phyloP scores from a whole-genome alignment of 495 filamentous ascomycete species.

The Letharia columbiana region DNA sequence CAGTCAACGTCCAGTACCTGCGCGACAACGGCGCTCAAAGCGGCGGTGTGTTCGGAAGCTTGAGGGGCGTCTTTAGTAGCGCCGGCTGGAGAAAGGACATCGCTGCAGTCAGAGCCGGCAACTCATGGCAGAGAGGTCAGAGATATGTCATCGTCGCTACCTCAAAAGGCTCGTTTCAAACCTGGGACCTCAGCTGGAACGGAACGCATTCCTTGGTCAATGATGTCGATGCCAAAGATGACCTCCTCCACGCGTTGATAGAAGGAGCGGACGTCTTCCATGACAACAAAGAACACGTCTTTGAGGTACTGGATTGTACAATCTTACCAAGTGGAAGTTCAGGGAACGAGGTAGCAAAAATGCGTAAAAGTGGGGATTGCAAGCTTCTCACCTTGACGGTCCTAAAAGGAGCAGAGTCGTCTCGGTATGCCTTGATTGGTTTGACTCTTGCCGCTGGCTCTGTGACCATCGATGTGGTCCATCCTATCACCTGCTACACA shows the following conservation, averaged over 20 bases:
- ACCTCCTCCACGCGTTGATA: slow-evolving; percentile 28
- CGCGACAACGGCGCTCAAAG: slow-evolving; percentile 41
- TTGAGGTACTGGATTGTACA: slow-evolving; percentile 40
- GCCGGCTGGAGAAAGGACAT: slow-evolving; percentile 62
- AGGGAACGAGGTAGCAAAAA: slow-evolving; percentile 26
- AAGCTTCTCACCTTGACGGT: slow-evolving; percentile 30
- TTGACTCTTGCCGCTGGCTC: slow-evolving; percentile 26
- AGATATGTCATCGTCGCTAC: slow-evolving; percentile 74
- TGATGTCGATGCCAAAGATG: slow-evolving; percentile 41
- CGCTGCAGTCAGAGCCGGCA: slow-evolving; percentile 62
- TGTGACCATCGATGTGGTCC: slow-evolving; percentile 43
- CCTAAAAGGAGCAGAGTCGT: slow-evolving; percentile 20
- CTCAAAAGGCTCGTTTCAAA: slow-evolving; percentile 60
- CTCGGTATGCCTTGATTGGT: slow-evolving; percentile 45
- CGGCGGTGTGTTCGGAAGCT: slow-evolving; percentile 63
- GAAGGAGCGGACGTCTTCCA: slow-evolving; percentile 20
- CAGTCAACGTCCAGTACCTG: slow-evolving; percentile 66
- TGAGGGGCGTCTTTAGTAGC: slow-evolving; percentile 61
- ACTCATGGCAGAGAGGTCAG: slow-evolving; percentile 65
- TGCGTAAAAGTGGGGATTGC: slow-evolving; percentile 20
- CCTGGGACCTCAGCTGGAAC: slow-evolving; percentile 81
- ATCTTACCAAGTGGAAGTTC: slow-evolving; percentile 27
- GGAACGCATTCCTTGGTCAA: slow-evolving; percentile 52
- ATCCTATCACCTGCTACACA: slow-evolving; percentile 56
- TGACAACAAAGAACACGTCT: slow-evolving; percentile 13